Percentiles rank a stretch among this genome's conserved stretches.
Evolutionary conservation across 805 yeast genomes (phyloP).

Genomic region (Torulaspora franciscae): DNA sequence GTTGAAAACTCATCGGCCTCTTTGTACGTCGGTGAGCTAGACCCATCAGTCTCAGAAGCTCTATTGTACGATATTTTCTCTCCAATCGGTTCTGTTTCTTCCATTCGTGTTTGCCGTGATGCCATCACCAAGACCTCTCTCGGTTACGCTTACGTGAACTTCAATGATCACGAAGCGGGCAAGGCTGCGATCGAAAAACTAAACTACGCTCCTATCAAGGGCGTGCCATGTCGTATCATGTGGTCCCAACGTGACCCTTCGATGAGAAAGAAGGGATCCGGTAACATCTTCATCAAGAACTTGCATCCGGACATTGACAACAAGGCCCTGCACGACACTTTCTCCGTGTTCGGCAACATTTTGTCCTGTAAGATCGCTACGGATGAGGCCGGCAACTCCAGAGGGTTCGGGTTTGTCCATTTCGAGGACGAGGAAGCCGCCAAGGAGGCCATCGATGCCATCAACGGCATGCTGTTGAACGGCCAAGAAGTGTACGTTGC

Average conservation of each 20-base stretch:
- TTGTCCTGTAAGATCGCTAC: slow-evolving; percentile 96
- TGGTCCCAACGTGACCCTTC: slow-evolving; percentile 99
- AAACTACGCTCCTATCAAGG: slow-evolving; percentile 90
- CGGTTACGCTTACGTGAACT: slow-evolving; percentile 98
- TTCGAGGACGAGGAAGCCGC: slow-evolving; percentile 92
- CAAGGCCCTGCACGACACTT: slow-evolving; percentile 97
- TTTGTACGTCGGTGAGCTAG: slow-evolving; percentile 95
- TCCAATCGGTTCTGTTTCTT: slow-evolving; percentile 89
- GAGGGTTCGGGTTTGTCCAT: slow-evolving; percentile 97
- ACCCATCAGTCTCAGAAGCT: slow-evolving; percentile 89
- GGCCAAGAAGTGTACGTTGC: slow-evolving; percentile 95
- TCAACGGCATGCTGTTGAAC: slow-evolving; percentile 96
- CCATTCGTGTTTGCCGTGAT: slow-evolving; percentile 98
- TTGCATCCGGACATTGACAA: slow-evolving; percentile 97
- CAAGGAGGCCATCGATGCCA: slow-evolving; percentile 89
- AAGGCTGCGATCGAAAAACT: slow-evolving; percentile 90
- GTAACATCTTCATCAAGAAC: slow-evolving; percentile 97
- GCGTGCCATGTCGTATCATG: slow-evolving; percentile 98
- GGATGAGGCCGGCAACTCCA: slow-evolving; percentile 85
- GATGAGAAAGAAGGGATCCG: slow-evolving; percentile 88
- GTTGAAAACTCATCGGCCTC: slow-evolving; percentile 69
- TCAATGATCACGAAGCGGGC: slow-evolving; percentile 82
- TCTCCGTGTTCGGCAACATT: slow-evolving; percentile 92
- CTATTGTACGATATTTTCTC: slow-evolving; percentile 90
- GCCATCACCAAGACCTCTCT: slow-evolving; percentile 94